phyloP scores from a whole-genome alignment of 768 basidiomycete genomes.

The Trametes cingulata region DNA sequence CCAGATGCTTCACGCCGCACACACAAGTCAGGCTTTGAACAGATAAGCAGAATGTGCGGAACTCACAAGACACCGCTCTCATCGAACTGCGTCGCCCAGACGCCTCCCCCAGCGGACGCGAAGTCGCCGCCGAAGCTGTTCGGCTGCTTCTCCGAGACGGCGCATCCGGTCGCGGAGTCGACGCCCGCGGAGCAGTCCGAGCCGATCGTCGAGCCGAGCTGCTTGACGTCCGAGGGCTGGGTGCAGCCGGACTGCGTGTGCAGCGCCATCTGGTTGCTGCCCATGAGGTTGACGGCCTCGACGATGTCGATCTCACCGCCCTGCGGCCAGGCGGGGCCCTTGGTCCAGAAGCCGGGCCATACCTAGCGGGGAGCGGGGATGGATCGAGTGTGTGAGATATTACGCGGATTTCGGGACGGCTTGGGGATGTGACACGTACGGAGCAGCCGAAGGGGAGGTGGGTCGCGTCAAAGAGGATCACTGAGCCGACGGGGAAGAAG shows the following conservation, averaged over 20 bases:
- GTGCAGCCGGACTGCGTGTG: constrained; percentile 45
- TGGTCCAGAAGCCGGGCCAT: constrained; percentile 31
- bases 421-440: constrained; percentile 31
- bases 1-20: constrained; percentile 40
- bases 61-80: constrained; percentile 49
- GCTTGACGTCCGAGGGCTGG: constrained; percentile 30
- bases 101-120: constrained; percentile 52
- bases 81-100: constrained; percentile 71
- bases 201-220: constrained; percentile 33
- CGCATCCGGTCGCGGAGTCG: constrained; percentile 23
- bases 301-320: constrained; percentile 42
- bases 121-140: constrained; percentile 45
- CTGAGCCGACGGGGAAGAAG: constrained; percentile 40
- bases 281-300: constrained; percentile 55
- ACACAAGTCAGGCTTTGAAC: background rate
- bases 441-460: constrained; percentile 60
- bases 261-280: constrained; percentile 55
- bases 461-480: constrained; percentile 46
- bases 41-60: constrained; percentile 15
- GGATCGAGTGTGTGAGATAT: no score
- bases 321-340: constrained; percentile 37
- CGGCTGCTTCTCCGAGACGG: constrained; percentile 32
- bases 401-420: background rate
- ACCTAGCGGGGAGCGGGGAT: constrained; percentile 10
- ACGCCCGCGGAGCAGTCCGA: constrained; percentile 34